Conservation (phyloP, 2,329 filamentous ascomycete species). For the Epichloe festucae region DNA sequence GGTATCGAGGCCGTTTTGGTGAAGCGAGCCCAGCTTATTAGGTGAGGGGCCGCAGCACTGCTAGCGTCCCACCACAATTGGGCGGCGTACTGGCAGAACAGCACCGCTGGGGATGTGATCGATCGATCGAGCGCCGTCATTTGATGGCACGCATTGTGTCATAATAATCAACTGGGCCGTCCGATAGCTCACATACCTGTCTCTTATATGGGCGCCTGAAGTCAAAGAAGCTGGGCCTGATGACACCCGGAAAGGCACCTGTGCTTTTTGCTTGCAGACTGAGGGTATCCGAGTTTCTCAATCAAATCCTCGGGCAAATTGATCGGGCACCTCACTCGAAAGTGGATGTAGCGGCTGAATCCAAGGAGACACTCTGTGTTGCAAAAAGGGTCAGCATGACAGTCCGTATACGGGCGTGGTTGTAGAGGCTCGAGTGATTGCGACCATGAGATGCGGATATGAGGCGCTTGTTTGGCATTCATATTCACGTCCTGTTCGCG, state of each 20-base stretch:
- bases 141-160: neutral
- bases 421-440: neutral
- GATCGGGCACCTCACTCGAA: neutral
- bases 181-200: neutral
- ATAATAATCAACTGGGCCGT: neutral
- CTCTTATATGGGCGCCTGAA: no score
- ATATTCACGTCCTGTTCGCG: neutral
- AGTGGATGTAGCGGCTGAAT: neutral
- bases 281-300: neutral
- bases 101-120: neutral
- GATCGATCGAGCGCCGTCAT: conserved; percentile 2
- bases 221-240: neutral
- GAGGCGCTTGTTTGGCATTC: neutral
- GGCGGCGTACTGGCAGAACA: neutral
- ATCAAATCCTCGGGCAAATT: neutral
- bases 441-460: neutral
- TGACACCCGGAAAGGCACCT: neutral
- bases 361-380: neutral
- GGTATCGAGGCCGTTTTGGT: neutral
- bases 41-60: neutral
- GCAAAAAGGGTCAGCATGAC: neutral
- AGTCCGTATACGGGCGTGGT: neutral
- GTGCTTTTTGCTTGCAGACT: neutral
- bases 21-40: neutral
- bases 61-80: neutral